phyloP scores from a whole-genome alignment of 257 asterid genomes.

The Solanum clarkiae region DNA sequence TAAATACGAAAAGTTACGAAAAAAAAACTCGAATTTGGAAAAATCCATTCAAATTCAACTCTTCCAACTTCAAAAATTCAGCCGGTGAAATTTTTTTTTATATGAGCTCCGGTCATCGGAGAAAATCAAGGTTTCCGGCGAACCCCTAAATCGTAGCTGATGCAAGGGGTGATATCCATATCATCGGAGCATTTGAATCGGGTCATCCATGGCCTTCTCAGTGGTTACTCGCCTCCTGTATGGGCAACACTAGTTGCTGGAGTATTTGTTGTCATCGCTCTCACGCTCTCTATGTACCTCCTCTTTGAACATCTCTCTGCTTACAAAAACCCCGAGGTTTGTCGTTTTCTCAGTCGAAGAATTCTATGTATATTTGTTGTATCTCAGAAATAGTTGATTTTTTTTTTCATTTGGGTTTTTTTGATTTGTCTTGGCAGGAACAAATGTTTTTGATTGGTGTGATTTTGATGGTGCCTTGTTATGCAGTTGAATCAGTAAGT shows the following conservation, averaged over 20 bases:
- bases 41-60: too few relatives aligned
- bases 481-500: slow-evolving; percentile 87
- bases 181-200: not conserved
- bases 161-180: not conserved
- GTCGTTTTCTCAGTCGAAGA: not conserved
- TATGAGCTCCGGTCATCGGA: not conserved
- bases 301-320: slow-evolving; percentile 84
- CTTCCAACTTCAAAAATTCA: not conserved
- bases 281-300: slow-evolving; percentile 72
- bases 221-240: slow-evolving; percentile 55
- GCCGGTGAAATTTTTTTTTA: not conserved
- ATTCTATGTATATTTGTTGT: not conserved
- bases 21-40: not conserved
- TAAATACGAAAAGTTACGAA: not conserved
- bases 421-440: slow-evolving; percentile 35
- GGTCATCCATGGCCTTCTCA: not conserved
- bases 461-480: slow-evolving; percentile 88
- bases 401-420: not conserved
- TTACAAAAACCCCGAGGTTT: slow-evolving; percentile 91
- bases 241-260: slow-evolving; percentile 92
- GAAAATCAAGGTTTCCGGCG: not conserved
- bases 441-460: slow-evolving; percentile 93
- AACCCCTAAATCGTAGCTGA: slow-evolving; percentile 3
- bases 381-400: not conserved
- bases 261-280: slow-evolving; percentile 35